phyloP scores from a whole-genome alignment of 73 alveolate species.

The Symbiodinium pilosum region DNA sequence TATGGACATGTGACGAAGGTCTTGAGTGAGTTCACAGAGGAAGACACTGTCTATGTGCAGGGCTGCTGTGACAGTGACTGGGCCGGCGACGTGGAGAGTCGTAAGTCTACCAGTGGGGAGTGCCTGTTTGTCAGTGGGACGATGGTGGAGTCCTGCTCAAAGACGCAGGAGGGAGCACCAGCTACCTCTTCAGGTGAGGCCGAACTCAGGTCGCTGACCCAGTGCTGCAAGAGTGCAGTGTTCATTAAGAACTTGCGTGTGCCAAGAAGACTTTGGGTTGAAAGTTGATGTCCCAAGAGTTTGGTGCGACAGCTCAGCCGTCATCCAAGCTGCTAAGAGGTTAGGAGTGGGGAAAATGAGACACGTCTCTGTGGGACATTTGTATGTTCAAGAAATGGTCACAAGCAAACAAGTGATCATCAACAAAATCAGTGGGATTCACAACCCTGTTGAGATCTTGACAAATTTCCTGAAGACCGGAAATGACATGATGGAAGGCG shows the following conservation, averaged over 20 bases:
- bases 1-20: neutral
- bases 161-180: slow-evolving; percentile 26
- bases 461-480: neutral
- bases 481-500: neutral
- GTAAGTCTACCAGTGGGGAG: neutral
- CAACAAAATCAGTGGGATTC: neutral
- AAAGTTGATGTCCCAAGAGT: neutral
- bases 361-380: slow-evolving; percentile 1
- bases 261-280: slow-evolving; percentile 4
- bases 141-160: neutral
- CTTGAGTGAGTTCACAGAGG: neutral
- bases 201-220: neutral
- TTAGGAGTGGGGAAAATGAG: slow-evolving; percentile 42
- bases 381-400: slow-evolving; percentile 7
- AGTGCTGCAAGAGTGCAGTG: neutral
- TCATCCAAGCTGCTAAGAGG: slow-evolving; percentile 34
- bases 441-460: neutral
- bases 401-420: neutral
- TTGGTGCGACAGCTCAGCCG: slow-evolving; percentile 46
- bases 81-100: slow-evolving; percentile 11
- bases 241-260: neutral
- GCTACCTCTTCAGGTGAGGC: slow-evolving; percentile 43
- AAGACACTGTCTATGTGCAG: neutral
- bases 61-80: slow-evolving; percentile 8
- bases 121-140: slow-evolving; percentile 5